Evolutionary conservation across 306 rosid genomes (phyloP), one percentile per base, ranked within the genome.

Genomic region (Sindora glabra): DNA sequence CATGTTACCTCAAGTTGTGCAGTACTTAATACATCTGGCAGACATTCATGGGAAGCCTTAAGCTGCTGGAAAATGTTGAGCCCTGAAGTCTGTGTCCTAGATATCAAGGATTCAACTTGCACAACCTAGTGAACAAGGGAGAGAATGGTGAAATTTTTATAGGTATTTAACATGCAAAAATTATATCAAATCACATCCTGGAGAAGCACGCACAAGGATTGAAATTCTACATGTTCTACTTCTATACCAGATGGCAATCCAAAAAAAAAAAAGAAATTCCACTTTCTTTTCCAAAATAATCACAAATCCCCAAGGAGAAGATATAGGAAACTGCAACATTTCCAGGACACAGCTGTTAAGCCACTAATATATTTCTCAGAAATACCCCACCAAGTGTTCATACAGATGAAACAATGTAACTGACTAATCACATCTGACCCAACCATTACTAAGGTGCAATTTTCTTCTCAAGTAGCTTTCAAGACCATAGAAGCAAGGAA

Each of bases 91-190:
- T 47, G 56, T 50, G 77, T 80, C 80, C 72, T 76, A 69, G 77
- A 79, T 70, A 86, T 65, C 62, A 86, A 49, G 18, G 85, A 76
- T 68, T 81, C 95, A 62, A 76, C 79, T 76, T 78, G 85, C 78
- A 80, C 73, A 68, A 84, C 94, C 98, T 92, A 76, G 49, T 56
- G 19, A 78, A 40, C 71, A 73, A 52, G 62, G 74, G 59, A 69
- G 58, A 26, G 38, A 42, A 78, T 40, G 65, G 36, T 77, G 64
- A 77, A 69, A 62, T 48, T 33, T 18, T n/a, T 56, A 16, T 36
- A 57, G 5, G 32, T 37, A 39, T 23, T 51, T 19, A 40, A 19
- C 22, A 45, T 21, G 52, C 65, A 57, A 48, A 48, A 54, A 48
- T 59, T 32, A 51, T 42, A 54, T 40, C 29, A 40, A 40, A 45